phyloP scores from a whole-genome alignment of 768 basidiomycete species.

The Lactifluus rugatus region DNA sequence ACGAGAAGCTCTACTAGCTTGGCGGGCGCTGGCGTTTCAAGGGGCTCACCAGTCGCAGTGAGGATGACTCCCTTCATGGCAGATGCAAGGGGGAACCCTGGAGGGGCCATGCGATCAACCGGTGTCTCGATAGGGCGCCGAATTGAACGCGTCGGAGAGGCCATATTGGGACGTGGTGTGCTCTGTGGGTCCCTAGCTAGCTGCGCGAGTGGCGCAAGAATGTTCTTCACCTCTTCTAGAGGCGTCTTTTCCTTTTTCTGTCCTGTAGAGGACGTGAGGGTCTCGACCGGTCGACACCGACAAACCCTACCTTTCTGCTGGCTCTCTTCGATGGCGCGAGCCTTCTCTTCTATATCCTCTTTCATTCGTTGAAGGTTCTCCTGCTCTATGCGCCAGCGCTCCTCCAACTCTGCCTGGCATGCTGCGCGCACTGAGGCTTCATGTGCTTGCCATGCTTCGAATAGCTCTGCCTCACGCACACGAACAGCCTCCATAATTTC shows the following conservation, averaged over 20 bases:
- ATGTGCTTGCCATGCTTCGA: constrained; percentile 44
- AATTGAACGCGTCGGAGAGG: constrained; percentile 2
- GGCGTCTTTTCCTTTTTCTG: constrained; percentile 48
- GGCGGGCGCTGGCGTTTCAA: constrained; percentile 60
- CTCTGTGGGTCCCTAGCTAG: constrained; percentile 25
- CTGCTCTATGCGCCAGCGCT: constrained; percentile 37
- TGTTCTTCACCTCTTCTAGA: constrained; percentile 68
- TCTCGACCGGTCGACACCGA: background rate
- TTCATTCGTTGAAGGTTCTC: constrained; percentile 37
- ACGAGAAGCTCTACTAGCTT: constrained; percentile 61
- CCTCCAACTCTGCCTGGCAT: constrained; percentile 34
- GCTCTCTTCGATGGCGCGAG: constrained; percentile 36
- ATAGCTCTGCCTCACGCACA: constrained; percentile 52
- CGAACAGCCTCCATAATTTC: constrained; percentile 64
- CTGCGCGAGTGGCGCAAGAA: constrained; percentile 43
- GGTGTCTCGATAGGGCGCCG: constrained; percentile 43
- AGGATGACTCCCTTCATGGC: constrained; percentile 59
- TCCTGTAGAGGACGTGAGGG: constrained; percentile 17
- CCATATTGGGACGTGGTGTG: constrained; percentile 22
- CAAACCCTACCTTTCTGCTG: constrained; percentile 23
- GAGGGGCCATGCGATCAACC: constrained; percentile 30
- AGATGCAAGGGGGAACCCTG: constrained; percentile 23
- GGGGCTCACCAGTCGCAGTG: constrained; percentile 64
- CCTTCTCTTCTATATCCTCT: constrained; percentile 42
- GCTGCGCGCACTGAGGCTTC: constrained; percentile 46